Percentiles rank a stretch among this genome's conserved stretches.
phyloP scores from a whole-genome alignment of 495 filamentous ascomycete genomes.

The Penicillium riverlandense region DNA sequence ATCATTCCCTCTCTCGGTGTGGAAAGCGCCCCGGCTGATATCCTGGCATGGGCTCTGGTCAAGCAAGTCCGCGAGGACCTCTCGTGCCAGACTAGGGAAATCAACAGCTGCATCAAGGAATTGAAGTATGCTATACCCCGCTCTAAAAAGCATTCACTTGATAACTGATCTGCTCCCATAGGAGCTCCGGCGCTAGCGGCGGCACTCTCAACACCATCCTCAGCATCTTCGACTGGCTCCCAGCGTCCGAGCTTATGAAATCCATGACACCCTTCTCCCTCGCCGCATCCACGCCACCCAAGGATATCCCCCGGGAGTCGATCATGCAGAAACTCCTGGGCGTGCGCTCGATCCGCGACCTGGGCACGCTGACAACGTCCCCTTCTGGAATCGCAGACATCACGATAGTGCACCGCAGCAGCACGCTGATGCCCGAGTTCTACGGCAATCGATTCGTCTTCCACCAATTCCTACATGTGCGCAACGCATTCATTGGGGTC shows the following conservation, averaged over 20 bases:
- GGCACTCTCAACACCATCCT: conserved; percentile 65
- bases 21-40: conserved; percentile 79
- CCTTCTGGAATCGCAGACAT: conserved; percentile 52
- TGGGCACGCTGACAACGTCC: conserved; percentile 62
- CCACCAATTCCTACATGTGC: conserved; percentile 57
- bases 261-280: conserved; percentile 57
- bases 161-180: conserved; percentile 8
- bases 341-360: conserved; percentile 49
- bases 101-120: conserved; percentile 55
- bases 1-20: conserved; percentile 82
- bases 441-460: conserved; percentile 74
- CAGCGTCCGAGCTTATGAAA: conserved; percentile 46
- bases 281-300: conserved; percentile 49
- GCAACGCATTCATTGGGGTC: conserved; percentile 51
- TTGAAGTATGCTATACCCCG: conserved; percentile 41
- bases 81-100: conserved; percentile 46
- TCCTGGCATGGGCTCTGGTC: conserved; percentile 65
- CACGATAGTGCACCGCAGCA: conserved; percentile 65
- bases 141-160: background rate
- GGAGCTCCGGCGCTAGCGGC: conserved; percentile 55
- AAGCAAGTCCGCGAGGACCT: conserved; percentile 55
- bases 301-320: conserved; percentile 22
- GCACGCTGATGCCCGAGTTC: conserved; percentile 60
- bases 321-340: conserved; percentile 49
- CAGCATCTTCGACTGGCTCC: conserved; percentile 55